These are phyloP conservation scores for Coemansia sp. DNA, from an alignment of 192 early-diverging fungal genomes.

Conservation along the genomic window DNA sequence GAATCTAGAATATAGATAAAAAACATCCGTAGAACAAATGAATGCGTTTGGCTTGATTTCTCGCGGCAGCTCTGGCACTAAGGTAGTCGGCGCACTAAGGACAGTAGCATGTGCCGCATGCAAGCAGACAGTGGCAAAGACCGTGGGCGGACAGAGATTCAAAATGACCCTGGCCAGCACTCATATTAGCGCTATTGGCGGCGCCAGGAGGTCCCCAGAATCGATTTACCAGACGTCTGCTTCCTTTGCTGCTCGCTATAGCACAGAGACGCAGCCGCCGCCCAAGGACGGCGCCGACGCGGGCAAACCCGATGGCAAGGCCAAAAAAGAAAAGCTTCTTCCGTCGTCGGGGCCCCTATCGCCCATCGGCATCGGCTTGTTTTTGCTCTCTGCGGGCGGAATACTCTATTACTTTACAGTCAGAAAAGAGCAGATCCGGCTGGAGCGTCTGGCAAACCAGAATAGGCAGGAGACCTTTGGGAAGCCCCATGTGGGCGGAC, in stretches of 20 bases:
- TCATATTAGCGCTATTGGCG: neutral
- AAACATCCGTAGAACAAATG: neutral
- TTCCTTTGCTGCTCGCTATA: conserved; percentile 16
- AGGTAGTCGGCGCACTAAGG: neutral
- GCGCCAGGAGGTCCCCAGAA: neutral
- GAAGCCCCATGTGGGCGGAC: conserved; percentile 86
- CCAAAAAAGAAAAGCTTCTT: conserved; percentile 21
- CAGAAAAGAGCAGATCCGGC: conserved; percentile 58
- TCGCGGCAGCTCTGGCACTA: neutral
- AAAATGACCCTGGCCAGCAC: neutral
- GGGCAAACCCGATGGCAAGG: conserved; percentile 1
- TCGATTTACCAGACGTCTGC: neutral
- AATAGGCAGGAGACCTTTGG: conserved; percentile 61
- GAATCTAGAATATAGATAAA: neutral
- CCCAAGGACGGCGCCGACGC: conserved; percentile 3
- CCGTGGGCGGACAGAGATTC: neutral
- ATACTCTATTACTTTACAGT: conserved; percentile 63
- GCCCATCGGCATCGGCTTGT: conserved; percentile 49
- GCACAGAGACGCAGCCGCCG: conserved; percentile 15
- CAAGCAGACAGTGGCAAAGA: neutral
- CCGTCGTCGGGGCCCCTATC: conserved; percentile 45
- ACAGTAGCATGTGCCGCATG: neutral
- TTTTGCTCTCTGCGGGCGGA: conserved; percentile 58
- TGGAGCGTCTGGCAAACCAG: conserved; percentile 28
- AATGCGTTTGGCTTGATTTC: neutral